A percentile compares a stretch with the other conserved stretches of the same genome.
These are phyloP conservation scores for Aspergillus viridinutans DNA, from an alignment of 2,329 filamentous ascomycete genomes.

Conservation along the genomic window DNA sequence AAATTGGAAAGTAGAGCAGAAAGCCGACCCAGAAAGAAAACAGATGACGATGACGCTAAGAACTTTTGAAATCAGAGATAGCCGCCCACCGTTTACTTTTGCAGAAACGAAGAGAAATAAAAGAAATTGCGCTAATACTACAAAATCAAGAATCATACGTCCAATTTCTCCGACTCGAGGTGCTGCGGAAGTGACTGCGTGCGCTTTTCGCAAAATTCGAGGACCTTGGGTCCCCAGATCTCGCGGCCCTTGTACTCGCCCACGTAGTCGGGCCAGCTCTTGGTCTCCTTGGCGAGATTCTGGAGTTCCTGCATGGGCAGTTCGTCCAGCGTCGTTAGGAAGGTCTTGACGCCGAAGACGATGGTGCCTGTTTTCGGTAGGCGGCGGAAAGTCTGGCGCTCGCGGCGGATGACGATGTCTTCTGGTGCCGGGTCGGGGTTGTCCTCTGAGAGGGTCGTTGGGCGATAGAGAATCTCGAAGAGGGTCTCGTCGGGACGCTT, in stretches of 20 bases:
- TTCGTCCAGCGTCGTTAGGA: conserved; percentile 39
- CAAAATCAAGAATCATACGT: conserved; percentile 13
- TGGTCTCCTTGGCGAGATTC: conserved; percentile 42
- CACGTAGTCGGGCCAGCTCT: conserved; percentile 44
- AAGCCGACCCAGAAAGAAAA: not conserved
- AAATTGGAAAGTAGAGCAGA: not conserved
- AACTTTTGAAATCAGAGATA: conserved; percentile 20
- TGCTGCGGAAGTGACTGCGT: not conserved
- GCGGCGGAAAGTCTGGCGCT: conserved; percentile 48
- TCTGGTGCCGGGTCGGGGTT: conserved; percentile 32
- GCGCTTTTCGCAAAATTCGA: conserved; percentile 34
- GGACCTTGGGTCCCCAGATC: conserved; percentile 39
- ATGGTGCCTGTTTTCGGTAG: conserved; percentile 44
- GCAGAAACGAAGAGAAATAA: not conserved
- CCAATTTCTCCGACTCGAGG: conserved; percentile 6
- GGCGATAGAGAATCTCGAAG: conserved; percentile 44
- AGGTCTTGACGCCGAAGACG: conserved; percentile 49
- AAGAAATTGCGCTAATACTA: conserved; percentile 11
- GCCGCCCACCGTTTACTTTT: conserved; percentile 14
- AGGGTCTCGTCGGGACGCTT: conserved; percentile 34
- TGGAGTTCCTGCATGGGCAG: conserved; percentile 39
- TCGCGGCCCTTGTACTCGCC: conserved; percentile 43
- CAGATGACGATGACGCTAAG: conserved; percentile 5
- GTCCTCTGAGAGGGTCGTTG: conserved; percentile 37
- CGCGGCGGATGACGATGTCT: conserved; percentile 46